Conservation (phyloP, 2,329 filamentous ascomycete species). For the Penicillium fuscoglaucum region DNA sequence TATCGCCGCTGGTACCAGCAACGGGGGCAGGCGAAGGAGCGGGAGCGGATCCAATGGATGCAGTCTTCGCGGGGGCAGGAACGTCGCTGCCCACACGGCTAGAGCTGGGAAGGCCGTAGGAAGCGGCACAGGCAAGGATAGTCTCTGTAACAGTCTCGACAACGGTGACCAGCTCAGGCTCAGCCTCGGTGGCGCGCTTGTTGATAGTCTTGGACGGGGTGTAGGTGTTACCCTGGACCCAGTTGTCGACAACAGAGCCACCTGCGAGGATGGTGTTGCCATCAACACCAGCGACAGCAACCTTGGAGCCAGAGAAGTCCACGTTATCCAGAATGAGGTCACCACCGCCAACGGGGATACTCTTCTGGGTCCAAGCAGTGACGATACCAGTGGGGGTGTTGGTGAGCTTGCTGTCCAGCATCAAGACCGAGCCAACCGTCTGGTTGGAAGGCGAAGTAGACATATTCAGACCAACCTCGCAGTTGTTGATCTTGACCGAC, state of each 20-base stretch:
- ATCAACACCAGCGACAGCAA: conserved; percentile 62
- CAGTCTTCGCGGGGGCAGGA: conserved; percentile 3
- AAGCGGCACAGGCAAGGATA: conserved; percentile 25
- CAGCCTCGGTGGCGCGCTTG: conserved; percentile 30
- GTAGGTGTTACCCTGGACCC: conserved; percentile 79
- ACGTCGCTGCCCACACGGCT: conserved; percentile 10
- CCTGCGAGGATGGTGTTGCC: conserved; percentile 67
- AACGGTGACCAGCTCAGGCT: conserved; percentile 24
- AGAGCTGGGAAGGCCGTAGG: background rate
- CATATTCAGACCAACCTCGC: conserved; percentile 77
- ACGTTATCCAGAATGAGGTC: conserved; percentile 87
- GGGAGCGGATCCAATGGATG: background rate
- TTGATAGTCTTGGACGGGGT: conserved; percentile 31
- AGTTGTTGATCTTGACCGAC: conserved; percentile 71
- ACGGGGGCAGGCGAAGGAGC: conserved; percentile 4
- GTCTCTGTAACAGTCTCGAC: conserved; percentile 32
- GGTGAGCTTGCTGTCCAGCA: conserved; percentile 77
- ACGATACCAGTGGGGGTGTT: conserved; percentile 75
- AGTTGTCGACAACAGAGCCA: conserved; percentile 68
- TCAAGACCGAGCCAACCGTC: conserved; percentile 79
- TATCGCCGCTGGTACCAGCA: background rate
- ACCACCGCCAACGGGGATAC: conserved; percentile 69
- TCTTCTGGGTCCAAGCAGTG: conserved; percentile 67
- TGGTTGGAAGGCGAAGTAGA: conserved; percentile 64
- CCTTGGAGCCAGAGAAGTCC: conserved; percentile 70